Conservation (phyloP, 2,329 filamentous ascomycete species). For the Pseudogymnoascus sp. region DNA sequence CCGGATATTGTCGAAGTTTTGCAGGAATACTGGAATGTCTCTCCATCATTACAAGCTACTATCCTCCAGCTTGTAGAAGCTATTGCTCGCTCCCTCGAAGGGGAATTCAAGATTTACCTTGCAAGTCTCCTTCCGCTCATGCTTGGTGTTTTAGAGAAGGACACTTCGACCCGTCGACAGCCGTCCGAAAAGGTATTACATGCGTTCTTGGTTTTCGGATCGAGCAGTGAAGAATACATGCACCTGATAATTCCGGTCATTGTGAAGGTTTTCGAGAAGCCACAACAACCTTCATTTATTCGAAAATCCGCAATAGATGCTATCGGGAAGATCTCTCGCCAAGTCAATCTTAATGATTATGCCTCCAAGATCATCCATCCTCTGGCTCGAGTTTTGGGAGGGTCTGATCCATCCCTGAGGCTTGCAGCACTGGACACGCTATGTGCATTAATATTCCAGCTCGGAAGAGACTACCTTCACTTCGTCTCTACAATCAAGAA, state of each 20-base stretch:
- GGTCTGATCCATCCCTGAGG: conserved; percentile 64
- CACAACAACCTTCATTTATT: conserved; percentile 69
- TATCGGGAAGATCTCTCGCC: conserved; percentile 84
- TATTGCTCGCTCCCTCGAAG: conserved; percentile 86
- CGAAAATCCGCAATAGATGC: conserved; percentile 89
- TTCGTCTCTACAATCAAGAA: conserved; percentile 94
- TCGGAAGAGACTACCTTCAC: conserved; percentile 90
- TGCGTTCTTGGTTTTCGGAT: conserved; percentile 90
- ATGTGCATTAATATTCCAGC: conserved; percentile 89
- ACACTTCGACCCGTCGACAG: conserved; percentile 63
- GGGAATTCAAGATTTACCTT: conserved; percentile 95
- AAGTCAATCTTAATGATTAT: conserved; percentile 96
- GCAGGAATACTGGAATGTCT: conserved; percentile 82
- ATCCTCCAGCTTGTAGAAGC: conserved; percentile 89
- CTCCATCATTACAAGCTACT: conserved; percentile 74
- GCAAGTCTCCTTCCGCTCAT: conserved; percentile 84
- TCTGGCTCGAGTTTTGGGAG: conserved; percentile 70
- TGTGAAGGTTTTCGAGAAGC: conserved; percentile 87
- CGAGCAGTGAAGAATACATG: conserved; percentile 97
- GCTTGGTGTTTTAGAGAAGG: conserved; percentile 87
- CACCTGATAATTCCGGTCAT: conserved; percentile 95
- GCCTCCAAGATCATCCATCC: conserved; percentile 95
- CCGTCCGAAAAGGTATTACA: conserved; percentile 88
- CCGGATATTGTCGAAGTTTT: conserved; percentile 79
- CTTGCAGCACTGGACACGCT: conserved; percentile 85